A percentile compares a stretch with the other conserved stretches of the same genome.
These are phyloP conservation scores for Domatiomyces catenatus DNA, from an alignment of 2,329 filamentous ascomycete genomes.

Conservation along the genomic window DNA sequence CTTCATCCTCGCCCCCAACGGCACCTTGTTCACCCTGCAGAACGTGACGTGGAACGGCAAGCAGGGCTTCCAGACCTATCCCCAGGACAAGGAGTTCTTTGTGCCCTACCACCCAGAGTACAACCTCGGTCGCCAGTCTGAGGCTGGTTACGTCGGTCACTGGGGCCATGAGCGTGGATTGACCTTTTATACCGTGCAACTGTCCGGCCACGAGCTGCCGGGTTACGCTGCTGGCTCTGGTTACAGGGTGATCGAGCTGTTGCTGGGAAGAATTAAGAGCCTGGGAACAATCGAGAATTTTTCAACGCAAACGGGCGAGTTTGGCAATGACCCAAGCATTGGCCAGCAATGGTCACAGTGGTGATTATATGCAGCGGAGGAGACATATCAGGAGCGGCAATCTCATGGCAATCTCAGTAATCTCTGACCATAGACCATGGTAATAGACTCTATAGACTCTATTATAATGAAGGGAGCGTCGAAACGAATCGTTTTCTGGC, in stretches of 20 bases:
- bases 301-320: neutral
- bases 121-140: conserved; percentile 23
- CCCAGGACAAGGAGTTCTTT: conserved; percentile 25
- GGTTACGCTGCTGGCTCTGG: conserved; percentile 41
- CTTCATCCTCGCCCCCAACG: conserved; percentile 34
- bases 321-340: neutral
- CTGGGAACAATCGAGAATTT: conserved; percentile 2
- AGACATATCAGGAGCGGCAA: neutral
- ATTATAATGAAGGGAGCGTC: too few species aligned
- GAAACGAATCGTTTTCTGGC: too few species aligned
- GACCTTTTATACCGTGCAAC: conserved; percentile 22
- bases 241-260: conserved; percentile 57
- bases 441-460: too few species aligned
- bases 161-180: conserved; percentile 31
- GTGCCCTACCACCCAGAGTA: conserved; percentile 31
- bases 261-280: conserved; percentile 45
- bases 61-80: conserved; percentile 31
- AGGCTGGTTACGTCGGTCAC: conserved; percentile 26
- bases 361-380: neutral
- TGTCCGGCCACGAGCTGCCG: conserved; percentile 15
- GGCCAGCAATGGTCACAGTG: neutral
- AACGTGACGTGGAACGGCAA: conserved; percentile 39
- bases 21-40: conserved; percentile 36
- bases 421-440: neutral
- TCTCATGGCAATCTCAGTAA: neutral